Percentiles rank a stretch among this genome's conserved stretches.
Evolutionary conservation across 1,139 yeast species (phyloP).

Genomic region (Blastobotrys arbuscula): DNA sequence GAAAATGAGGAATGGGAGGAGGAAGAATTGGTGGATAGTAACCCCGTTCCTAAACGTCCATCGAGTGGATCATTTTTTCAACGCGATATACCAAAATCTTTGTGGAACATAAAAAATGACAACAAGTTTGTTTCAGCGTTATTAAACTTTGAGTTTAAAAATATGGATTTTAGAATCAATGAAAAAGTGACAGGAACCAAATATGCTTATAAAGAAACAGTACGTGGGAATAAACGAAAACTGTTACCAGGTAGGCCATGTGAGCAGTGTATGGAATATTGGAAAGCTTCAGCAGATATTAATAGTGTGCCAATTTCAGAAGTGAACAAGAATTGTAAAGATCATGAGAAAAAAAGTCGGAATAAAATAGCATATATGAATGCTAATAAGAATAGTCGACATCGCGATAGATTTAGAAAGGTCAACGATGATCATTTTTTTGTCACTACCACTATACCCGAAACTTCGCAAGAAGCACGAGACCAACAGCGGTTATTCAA

Average conservation of each 20-base stretch:
- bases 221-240: conserved; percentile 24
- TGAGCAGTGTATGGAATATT: conserved; percentile 25
- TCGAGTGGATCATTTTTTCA: not conserved
- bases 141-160: not conserved
- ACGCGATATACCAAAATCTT: not conserved
- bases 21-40: not conserved
- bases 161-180: conserved; percentile 26
- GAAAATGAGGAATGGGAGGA: not conserved
- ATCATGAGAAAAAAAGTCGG: conserved; percentile 11
- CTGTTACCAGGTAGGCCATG: conserved; percentile 30
- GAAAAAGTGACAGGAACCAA: conserved; percentile 21
- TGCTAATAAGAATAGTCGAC: conserved; percentile 23
- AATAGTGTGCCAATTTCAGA: not conserved
- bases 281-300: conserved; percentile 21
- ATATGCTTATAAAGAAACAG: conserved; percentile 26
- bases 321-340: conserved; percentile 12
- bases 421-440: not conserved
- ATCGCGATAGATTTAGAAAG: conserved; percentile 23
- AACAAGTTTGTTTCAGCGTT: conserved; percentile 2
- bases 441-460: not conserved
- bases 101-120: conserved; percentile 1
- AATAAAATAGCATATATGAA: conserved; percentile 9
- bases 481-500: conserved; percentile 18
- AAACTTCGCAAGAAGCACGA: conserved; percentile 26
- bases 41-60: not conserved